Evolutionary conservation across 495 filamentous ascomycete species (phyloP).

Genomic region (Penicillium lividum): DNA sequence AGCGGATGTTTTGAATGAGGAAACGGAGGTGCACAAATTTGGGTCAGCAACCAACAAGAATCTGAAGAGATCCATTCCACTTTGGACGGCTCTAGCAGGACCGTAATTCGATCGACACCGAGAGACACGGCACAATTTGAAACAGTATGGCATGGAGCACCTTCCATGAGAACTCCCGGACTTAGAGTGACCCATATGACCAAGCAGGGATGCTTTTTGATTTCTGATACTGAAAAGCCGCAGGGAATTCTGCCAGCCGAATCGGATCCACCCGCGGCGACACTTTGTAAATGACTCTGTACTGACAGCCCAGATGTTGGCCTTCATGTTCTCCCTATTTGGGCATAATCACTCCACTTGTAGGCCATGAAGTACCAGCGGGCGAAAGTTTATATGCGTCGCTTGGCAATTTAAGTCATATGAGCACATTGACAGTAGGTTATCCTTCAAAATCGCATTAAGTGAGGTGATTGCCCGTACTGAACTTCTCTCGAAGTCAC

Average conservation of each 20-base stretch:
- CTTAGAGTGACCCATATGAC: not conserved
- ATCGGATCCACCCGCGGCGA: not conserved
- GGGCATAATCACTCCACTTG: too few relatives aligned
- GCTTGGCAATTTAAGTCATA: not conserved
- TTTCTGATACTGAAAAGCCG: not conserved
- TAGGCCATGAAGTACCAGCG: not conserved
- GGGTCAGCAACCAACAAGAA: not conserved
- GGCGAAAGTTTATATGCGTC: not conserved
- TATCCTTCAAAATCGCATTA: not conserved
- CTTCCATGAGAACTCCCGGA: slow-evolving; percentile 1
- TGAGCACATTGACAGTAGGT: not conserved
- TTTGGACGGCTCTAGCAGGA: not conserved
- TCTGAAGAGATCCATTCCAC: not conserved
- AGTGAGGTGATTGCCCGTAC: not conserved
- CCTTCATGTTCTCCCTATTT: not conserved
- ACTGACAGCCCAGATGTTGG: not conserved
- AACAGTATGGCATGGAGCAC: not conserved
- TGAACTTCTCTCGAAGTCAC: not conserved
- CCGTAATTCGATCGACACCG: not conserved
- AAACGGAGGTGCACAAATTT: not conserved
- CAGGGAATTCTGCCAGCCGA: not conserved
- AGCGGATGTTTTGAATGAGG: not conserved
- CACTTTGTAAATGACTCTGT: not conserved
- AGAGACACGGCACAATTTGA: slow-evolving; percentile 1
- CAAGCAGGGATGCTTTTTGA: not conserved